Evolutionary conservation across 2,329 filamentous ascomycete genomes (phyloP), one percentile per base, ranked within the genome.

Genomic region (Helotiales sp.): DNA sequence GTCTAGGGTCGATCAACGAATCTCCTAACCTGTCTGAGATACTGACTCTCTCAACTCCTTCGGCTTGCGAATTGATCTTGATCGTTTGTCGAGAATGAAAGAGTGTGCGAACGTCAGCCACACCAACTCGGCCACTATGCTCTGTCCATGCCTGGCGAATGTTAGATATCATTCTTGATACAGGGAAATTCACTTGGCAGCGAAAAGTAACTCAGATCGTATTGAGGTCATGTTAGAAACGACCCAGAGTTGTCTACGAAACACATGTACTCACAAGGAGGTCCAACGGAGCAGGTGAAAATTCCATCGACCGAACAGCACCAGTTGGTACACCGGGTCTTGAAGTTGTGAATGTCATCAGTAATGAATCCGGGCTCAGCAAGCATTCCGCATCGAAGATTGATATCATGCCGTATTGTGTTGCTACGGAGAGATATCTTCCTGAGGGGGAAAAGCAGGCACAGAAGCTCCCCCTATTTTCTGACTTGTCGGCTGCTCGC

Each of bases 271-370:
- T 55, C 59, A 61, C 60, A 38, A 99, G 77, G 17, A 99, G 82
- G 70, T 97, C 93, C 79, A 88, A 93, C 0, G 93, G 91, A 1
- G 90, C 89, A 0, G 93, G 93, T 4, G 90, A 92, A 71, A 99
- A 99, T 1, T 88, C 82, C 89, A 98, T 96, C 60, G 92, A 91
- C 61, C 95, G 84, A 53, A 98, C 86, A 30, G 93, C 92, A 42
- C 93, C 93, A 19, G 34, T 15, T 42, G 59, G 49, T 8, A 22
- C 36, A 27, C 58, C 64, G 0, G 90, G 84, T 60, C 91, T 81
- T 0, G 92, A 93, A 15, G 92, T 93, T 57, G 83, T 83, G 67
- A 98, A 91, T 8, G 87, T 83, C 22, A 87, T 87, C 34, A 96
- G 75, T 47, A 96, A 81, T 0, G 89, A 81, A 58, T 89, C 81